Base-by-base conservation (phyloP, 331 rosid genomes). In the Telfairia occidentalis region DNA sequence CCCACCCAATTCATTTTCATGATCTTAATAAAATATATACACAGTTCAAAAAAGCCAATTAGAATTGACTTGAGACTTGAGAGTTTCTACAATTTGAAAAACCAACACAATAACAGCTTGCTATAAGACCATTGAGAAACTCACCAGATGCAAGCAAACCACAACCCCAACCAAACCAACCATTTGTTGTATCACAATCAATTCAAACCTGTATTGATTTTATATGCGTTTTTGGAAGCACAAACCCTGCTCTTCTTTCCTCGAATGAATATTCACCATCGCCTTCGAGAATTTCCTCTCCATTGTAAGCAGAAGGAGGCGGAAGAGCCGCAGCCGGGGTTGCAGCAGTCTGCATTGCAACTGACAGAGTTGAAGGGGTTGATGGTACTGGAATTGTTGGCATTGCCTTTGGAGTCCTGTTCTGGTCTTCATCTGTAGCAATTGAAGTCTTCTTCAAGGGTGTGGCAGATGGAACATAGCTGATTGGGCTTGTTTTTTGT, bases 311-410 rank as follows among this genome's bases (percentile, higher is more conserved):
- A 16, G 76, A 65, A 54, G 82, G 63, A 57, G 79, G 48, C 26
- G 60, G 37, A 45, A 82, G 86, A 5, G 83, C 81, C 1, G 89
- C n/a, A n/a, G n/a, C 83, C 71, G 92, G 92, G 57, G 93, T 90
- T 24, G 32, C 32, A 45, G 81, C 80, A 28, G 89, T 76, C 66
- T 83, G 66, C 89, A 84, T 83, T 18, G 83, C 64, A 26, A 65
- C 77, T 28, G 82, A 86, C 9, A 82, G 59, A 40, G 86, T 79
- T 61, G 81, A 50, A 54, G 88, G 86, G 55, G 88, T 82, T 9
- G 70, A 72, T 13, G 83, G 87, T 30, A 66, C 59, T n/a, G 81
- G 76, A 54, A 61, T 63, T 40, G 78, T 63, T 40, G 78, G 34
- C 76, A 69, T 79, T 34, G 71, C 63, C 71, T 75, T 79, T 3